Conservation (phyloP, 345 rosid species). For the Salix caprea region DNA sequence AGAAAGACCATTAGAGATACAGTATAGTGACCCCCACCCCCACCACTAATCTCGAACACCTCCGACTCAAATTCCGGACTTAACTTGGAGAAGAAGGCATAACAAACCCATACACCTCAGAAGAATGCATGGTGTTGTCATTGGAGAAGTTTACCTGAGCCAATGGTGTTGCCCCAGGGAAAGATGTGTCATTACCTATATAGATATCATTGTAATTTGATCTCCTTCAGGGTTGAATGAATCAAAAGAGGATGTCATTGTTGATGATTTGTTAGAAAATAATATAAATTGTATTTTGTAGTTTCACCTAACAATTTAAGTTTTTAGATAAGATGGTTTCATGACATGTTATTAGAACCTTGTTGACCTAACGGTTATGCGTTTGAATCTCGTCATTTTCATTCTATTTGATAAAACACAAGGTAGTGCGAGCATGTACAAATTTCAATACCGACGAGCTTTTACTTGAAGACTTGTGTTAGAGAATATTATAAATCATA, state of each 20-base stretch:
- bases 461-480: too few relatives aligned
- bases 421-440: too few relatives aligned
- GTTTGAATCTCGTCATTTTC: too few relatives aligned
- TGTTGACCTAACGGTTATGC: too few relatives aligned
- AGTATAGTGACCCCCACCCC: neutral
- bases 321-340: rapidly evolving
- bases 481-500: too few relatives aligned
- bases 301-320: rapidly evolving
- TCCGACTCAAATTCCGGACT: neutral
- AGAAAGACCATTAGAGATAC: neutral
- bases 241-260: conserved; percentile 10
- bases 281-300: too few relatives aligned
- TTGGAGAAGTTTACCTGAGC: neutral
- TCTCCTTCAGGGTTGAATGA: conserved; percentile 5
- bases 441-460: too few relatives aligned
- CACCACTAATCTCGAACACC: neutral
- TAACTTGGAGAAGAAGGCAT: conserved; percentile 1
- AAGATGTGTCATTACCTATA: neutral
- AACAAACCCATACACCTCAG: conserved; percentile 8
- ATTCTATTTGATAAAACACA: too few relatives aligned
- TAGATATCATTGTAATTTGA: neutral
- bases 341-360: too few relatives aligned
- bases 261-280: neutral
- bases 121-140: conserved; percentile 1
- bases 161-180: neutral